phyloP scores from a whole-genome alignment of 1,284 basidiomycete genomes.

The Cutaneotrichosporon daszewskae region DNA sequence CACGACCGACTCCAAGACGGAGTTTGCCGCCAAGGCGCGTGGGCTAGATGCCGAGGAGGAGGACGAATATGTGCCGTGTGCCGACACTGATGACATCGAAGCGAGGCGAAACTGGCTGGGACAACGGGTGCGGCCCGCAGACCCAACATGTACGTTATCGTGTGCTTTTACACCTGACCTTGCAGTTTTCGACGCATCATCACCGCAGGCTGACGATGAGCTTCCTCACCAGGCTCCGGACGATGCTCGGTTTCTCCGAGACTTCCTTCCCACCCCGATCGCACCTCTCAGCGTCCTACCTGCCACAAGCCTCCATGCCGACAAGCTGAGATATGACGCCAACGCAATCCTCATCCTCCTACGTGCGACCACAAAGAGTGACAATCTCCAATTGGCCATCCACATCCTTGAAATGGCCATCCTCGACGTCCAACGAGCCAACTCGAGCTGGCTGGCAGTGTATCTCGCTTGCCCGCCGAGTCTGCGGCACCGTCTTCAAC shows the following conservation, averaged over 20 bases:
- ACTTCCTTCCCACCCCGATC: constrained; percentile 5
- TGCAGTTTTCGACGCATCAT: background rate
- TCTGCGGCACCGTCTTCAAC: constrained; percentile 1
- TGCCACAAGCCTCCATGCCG: background rate
- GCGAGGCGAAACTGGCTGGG: constrained; percentile 10
- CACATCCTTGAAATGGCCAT: constrained; percentile 7
- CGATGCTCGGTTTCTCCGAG: constrained; percentile 1
- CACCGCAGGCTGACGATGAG: background rate
- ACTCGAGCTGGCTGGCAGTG: constrained; percentile 5
- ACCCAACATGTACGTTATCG: too few relatives aligned
- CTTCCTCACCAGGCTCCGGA: background rate
- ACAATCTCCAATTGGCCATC: constrained; percentile 5
- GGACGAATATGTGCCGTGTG: constrained; percentile 9
- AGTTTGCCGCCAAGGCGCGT: too few relatives aligned
- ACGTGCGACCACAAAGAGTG: background rate
- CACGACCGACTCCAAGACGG: background rate
- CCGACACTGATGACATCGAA: background rate
- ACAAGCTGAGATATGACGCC: background rate
- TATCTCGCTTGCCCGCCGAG: constrained; percentile 7
- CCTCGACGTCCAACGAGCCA: background rate
- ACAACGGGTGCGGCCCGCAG: background rate
- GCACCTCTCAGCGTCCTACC: background rate
- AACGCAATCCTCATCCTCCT: constrained; percentile 5
- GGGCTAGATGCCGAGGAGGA: constrained; percentile 13
- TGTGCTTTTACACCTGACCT: too few relatives aligned